Conservation (phyloP, 108 stramenopile species). For the Skeletonema menzelii region DNA sequence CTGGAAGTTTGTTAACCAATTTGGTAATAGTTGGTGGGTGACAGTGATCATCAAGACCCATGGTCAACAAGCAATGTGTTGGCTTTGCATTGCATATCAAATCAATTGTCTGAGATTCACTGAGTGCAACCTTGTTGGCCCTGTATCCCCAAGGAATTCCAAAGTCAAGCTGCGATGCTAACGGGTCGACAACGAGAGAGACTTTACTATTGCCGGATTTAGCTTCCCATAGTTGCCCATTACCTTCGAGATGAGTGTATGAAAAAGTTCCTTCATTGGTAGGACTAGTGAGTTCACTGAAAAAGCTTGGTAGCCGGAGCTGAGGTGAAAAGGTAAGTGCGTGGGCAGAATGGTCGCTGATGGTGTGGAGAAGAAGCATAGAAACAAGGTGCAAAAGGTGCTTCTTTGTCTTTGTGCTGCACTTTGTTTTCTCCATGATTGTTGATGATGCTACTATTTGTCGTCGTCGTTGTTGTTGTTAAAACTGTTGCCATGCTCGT, state of each 20-base stretch:
- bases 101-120: constrained; percentile 26
- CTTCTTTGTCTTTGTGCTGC: constrained; percentile 2
- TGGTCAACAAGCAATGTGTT: constrained; percentile 44
- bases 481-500: background rate
- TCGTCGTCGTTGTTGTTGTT: background rate
- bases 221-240: constrained; percentile 40
- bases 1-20: constrained; percentile 17
- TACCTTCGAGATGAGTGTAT: constrained; percentile 43
- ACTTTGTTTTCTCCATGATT: background rate
- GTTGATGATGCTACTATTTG: background rate
- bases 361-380: background rate
- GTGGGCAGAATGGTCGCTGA: constrained; percentile 4
- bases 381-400: constrained; percentile 1
- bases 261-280: constrained; percentile 4
- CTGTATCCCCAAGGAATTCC: constrained; percentile 53
- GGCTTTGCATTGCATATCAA: constrained; percentile 30
- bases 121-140: constrained; percentile 40
- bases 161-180: constrained; percentile 55
- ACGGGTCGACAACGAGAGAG: constrained; percentile 53
- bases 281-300: background rate
- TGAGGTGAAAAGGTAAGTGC: constrained; percentile 8
- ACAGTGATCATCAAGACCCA: constrained; percentile 63
- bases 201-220: constrained; percentile 5
- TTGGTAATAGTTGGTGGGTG: constrained; percentile 44
- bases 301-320: constrained; percentile 7